phyloP scores from a whole-genome alignment of 2,329 filamentous ascomycete genomes.

The Bimuria novae-zelandiae region DNA sequence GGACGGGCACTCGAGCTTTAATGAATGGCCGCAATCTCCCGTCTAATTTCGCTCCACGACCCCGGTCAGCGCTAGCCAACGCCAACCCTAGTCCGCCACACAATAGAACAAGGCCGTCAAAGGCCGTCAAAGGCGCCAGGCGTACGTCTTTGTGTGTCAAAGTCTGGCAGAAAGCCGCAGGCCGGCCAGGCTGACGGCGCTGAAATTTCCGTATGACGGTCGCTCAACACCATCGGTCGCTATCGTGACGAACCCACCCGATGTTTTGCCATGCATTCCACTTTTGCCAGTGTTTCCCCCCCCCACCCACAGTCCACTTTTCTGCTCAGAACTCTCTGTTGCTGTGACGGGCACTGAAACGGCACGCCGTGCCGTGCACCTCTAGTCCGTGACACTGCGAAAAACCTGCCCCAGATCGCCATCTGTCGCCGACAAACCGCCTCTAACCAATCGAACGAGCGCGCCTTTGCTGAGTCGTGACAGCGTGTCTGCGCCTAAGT shows the following conservation, averaged over 20 bases:
- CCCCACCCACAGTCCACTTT: conserved; percentile 25
- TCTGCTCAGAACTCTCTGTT: no score
- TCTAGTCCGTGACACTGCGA: conserved; percentile 15
- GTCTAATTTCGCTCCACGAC: conserved; percentile 24
- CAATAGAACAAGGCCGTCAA: background rate
- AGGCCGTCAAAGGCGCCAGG: background rate
- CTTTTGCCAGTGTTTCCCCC: conserved; percentile 9
- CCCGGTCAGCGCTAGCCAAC: conserved; percentile 11
- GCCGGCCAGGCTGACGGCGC: conserved; percentile 1
- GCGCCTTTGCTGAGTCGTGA: conserved; percentile 4
- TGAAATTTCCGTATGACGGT: conserved; percentile 5
- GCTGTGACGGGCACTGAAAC: conserved; percentile 28
- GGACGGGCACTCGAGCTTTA: conserved; percentile 25
- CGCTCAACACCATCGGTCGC: conserved; percentile 12
- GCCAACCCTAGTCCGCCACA: no score
- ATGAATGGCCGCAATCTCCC: conserved; percentile 33
- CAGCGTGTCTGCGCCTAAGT: conserved; percentile 25
- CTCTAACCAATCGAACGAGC: conserved; percentile 13
- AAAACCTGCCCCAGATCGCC: conserved; percentile 9
- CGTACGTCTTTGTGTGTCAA: background rate
- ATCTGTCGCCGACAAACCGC: conserved; percentile 14
- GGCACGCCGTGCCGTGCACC: conserved; percentile 18
- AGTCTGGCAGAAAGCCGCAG: background rate
- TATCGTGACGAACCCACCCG: conserved; percentile 7
- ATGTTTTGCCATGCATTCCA: background rate